Percentiles rank a stretch among this genome's conserved stretches.
These are phyloP conservation scores for Geotrichum citri-aurantii DNA, from an alignment of 1,139 yeast species.

Conservation along the genomic window DNA sequence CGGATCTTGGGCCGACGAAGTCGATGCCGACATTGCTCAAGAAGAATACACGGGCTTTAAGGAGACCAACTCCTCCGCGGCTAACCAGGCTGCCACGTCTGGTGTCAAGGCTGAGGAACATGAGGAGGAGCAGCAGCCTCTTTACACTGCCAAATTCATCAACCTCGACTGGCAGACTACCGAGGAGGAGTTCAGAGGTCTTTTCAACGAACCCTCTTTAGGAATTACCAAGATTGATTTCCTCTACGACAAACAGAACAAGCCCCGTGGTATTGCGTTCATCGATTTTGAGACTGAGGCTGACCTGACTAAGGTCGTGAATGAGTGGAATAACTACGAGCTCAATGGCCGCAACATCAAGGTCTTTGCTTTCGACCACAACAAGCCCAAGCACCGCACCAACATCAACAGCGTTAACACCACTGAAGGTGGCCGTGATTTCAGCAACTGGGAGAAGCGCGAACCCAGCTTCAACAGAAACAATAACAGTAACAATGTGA, in stretches of 20 bases:
- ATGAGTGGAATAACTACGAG: conserved; percentile 46
- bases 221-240: conserved; percentile 1
- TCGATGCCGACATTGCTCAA: neutral
- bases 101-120: neutral
- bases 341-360: conserved; percentile 29
- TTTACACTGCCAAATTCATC: conserved; percentile 80
- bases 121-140: conserved; percentile 59
- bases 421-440: conserved; percentile 1
- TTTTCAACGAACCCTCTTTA: conserved; percentile 52
- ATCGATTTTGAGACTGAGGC: conserved; percentile 20
- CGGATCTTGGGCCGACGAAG: conserved; percentile 26
- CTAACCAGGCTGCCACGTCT: neutral
- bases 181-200: conserved; percentile 60
- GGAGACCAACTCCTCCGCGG: neutral
- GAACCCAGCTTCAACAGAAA: conserved; percentile 1
- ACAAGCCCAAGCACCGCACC: conserved; percentile 3
- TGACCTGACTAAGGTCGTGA: conserved; percentile 39
- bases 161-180: conserved; percentile 80
- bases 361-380: conserved; percentile 2
- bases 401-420: neutral
- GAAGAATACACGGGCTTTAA: neutral
- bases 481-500: neutral
- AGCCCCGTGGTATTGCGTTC: conserved; percentile 3
- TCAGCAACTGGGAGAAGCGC: conserved; percentile 7
- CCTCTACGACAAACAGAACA: neutral